Base-by-base conservation (phyloP, 345 rosid genomes). In the Populus euphratica region DNA sequence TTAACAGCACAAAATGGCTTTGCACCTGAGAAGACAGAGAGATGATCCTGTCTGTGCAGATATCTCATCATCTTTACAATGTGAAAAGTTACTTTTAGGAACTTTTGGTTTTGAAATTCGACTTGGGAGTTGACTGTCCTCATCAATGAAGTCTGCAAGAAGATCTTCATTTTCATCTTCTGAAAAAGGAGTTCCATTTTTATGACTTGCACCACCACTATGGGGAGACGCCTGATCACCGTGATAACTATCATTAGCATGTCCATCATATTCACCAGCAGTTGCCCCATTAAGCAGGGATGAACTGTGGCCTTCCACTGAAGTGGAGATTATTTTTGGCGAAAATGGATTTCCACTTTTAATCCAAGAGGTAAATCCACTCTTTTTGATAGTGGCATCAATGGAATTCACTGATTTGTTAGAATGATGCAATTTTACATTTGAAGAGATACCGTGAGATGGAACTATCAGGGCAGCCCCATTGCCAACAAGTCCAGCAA, bases 81-180 rank as follows among this genome's bases (percentile, higher is more conserved):
- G 85, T 64, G 86, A 83, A 68, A 83, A 77, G 69, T 79, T 80
- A 78, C 76, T 87, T 80, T 83, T 88, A 39, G 78, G 74, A 77
- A 52, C 62, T 70, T 69, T 85, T 63, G 84, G 80, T 81, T 87
- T 94, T 68, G 91, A 91, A 81, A 89, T 92, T 83, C 94, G 87
- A 87, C 98, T 92, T 41, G 98, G 98, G 69, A 91, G 99, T 86
- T 96, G 99, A 87, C 99, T 96, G 81, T 94, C 98, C 84, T 96
- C 99, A 20, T 96, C 99, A 80, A 96, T 93, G 77, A 90, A 94
- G 84, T 96, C 98, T 33, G 98, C 99, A 80, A 89, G 97, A 77
- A 93, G 91, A 87, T 93, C 98, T 86, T 96, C 99, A 83, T 94
- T 89, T 87, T 96, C 98, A 81, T 96, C 98, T 81, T 93, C 98